These are phyloP conservation scores for Ophiostoma sp. DNA, from an alignment of 2,329 filamentous ascomycete genomes.

Conservation along the genomic window DNA sequence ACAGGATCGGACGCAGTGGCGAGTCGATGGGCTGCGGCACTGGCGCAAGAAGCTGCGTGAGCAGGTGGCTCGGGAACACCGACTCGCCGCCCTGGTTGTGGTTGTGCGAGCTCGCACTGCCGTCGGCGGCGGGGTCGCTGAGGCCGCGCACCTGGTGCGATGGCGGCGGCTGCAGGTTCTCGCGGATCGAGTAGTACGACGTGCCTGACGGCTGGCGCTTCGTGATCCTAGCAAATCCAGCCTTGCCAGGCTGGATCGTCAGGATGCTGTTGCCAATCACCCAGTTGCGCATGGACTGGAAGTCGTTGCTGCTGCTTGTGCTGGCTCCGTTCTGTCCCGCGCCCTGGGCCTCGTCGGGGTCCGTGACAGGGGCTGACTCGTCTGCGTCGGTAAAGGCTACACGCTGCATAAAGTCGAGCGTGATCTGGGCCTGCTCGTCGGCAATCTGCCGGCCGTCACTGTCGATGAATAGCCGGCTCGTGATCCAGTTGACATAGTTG, in stretches of 20 bases:
- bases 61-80: constrained; percentile 63
- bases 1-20: constrained; percentile 62
- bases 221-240: constrained; percentile 64
- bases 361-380: constrained; percentile 53
- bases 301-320: constrained; percentile 53
- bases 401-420: constrained; percentile 90
- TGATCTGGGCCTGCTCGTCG: constrained; percentile 89
- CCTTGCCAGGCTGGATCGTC: constrained; percentile 63
- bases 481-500: constrained; percentile 84
- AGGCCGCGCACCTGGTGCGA: constrained; percentile 42
- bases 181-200: constrained; percentile 53
- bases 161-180: constrained; percentile 55
- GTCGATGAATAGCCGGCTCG: constrained; percentile 77
- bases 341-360: constrained; percentile 53
- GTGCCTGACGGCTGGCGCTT: constrained; percentile 67
- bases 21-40: constrained; percentile 52
- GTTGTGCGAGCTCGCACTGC: background rate
- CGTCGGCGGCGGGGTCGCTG: background rate
- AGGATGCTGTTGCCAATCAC: constrained; percentile 68
- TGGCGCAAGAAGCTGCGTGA: constrained; percentile 63
- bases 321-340: background rate
- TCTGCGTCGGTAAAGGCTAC: constrained; percentile 80
- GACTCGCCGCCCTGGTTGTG: background rate
- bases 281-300: constrained; percentile 56
- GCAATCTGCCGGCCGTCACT: constrained; percentile 64